Conservation (phyloP, 192 early-diverging fungal genomes). For the Entrophospora sp. region DNA sequence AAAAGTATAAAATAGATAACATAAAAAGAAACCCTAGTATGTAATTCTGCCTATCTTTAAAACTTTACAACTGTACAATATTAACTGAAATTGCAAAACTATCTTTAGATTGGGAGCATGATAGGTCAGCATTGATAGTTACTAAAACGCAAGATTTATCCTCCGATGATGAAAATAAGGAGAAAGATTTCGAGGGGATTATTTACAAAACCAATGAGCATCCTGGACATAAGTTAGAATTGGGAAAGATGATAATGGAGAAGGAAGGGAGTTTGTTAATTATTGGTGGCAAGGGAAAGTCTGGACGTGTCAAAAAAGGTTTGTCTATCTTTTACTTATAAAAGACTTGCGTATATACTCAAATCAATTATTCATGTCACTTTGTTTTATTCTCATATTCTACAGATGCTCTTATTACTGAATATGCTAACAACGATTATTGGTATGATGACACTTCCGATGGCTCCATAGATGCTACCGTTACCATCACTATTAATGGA, state of each 20-base stretch:
- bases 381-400: no score
- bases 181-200: background rate
- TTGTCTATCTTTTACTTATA: background rate
- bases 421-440: conserved; percentile 6
- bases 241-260: background rate
- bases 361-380: background rate
- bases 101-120: background rate
- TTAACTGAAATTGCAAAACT: no score
- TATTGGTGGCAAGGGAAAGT: conserved; percentile 8
- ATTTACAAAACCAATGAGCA: background rate
- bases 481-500: background rate
- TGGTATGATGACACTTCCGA: conserved; percentile 10
- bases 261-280: background rate
- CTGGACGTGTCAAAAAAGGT: background rate
- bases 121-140: background rate
- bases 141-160: background rate
- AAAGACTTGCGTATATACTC: background rate
- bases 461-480: background rate
- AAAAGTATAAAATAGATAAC: no score
- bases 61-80: no score
- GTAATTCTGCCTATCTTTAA: no score
- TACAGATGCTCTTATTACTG: background rate
- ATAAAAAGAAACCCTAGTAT: no score
- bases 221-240: background rate
- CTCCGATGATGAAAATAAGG: background rate